These are phyloP conservation scores for Venturia nashicola DNA, from an alignment of 2,329 filamentous ascomycete species.

Conservation along the genomic window DNA sequence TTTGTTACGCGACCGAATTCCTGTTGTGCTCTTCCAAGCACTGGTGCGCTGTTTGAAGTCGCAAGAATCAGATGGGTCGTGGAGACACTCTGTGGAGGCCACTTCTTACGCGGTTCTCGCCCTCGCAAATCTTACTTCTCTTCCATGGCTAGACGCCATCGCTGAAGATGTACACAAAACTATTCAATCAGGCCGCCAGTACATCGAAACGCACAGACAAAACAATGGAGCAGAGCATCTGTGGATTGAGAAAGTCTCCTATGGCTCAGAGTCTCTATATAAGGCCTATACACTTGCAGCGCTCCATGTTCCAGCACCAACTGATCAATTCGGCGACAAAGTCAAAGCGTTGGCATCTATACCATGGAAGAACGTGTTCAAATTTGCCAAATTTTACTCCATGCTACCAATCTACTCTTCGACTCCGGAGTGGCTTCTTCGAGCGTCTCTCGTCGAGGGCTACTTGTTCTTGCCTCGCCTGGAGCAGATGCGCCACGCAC, in stretches of 20 bases:
- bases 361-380: neutral
- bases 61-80: neutral
- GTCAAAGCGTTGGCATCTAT: neutral
- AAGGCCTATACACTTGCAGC: slow-evolving; percentile 19
- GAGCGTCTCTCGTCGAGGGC: neutral
- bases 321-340: neutral
- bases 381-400: neutral
- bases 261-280: slow-evolving; percentile 11
- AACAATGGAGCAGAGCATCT: slow-evolving; percentile 3
- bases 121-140: neutral
- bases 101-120: neutral
- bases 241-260: slow-evolving; percentile 19
- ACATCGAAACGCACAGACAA: neutral
- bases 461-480: neutral
- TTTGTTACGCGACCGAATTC: neutral
- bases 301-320: slow-evolving; percentile 10
- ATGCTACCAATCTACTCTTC: neutral
- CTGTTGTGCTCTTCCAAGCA: neutral
- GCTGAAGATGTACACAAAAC: neutral
- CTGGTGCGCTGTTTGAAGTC: neutral
- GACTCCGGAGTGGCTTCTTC: neutral
- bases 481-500: slow-evolving; percentile 2
- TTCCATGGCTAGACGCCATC: neutral
- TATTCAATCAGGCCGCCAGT: neutral
- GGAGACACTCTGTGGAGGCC: neutral